Conservation (phyloP, 352 stramenopile species). For the Phytophthora pini region DNA sequence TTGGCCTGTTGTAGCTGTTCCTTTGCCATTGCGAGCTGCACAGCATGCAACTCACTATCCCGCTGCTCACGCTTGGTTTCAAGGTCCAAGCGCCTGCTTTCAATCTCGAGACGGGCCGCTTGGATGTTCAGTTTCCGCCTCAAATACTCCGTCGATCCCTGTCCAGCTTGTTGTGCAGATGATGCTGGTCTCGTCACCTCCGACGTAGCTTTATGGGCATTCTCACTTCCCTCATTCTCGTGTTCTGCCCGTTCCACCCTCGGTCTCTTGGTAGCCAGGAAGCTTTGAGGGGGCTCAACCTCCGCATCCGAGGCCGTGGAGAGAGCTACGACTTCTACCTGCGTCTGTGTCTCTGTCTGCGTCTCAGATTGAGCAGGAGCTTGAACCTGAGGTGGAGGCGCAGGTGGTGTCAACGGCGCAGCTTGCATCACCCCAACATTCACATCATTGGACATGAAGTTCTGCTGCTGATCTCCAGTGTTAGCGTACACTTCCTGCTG, state of each 20-base stretch:
- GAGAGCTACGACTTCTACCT: conserved; percentile 3
- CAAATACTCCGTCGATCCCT: conserved; percentile 45
- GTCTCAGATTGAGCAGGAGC: background rate
- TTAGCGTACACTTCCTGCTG: conserved; percentile 18
- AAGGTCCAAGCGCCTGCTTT: conserved; percentile 50
- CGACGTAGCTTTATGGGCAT: background rate
- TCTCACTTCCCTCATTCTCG: conserved; percentile 9
- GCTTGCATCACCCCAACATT: conserved; percentile 27
- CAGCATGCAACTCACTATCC: conserved; percentile 43
- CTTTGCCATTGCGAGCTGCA: conserved; percentile 56
- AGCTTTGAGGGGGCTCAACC: conserved; percentile 13
- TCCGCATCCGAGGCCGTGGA: conserved; percentile 8
- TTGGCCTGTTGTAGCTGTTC: conserved; percentile 64
- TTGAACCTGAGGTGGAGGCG: conserved; percentile 10
- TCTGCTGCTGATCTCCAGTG: conserved; percentile 13
- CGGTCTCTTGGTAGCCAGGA: conserved; percentile 22
- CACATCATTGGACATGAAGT: conserved; percentile 18
- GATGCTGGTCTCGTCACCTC: background rate
- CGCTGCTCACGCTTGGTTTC: conserved; percentile 53
- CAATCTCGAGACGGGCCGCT: conserved; percentile 49
- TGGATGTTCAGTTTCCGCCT: conserved; percentile 49
- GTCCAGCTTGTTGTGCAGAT: conserved; percentile 10
- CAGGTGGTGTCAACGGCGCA: conserved; percentile 10
- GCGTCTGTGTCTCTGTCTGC: background rate
- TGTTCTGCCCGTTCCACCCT: conserved; percentile 6